Evolutionary conservation across 1,284 basidiomycete genomes (phyloP).

Genomic region (Hymenochaete sp.): DNA sequence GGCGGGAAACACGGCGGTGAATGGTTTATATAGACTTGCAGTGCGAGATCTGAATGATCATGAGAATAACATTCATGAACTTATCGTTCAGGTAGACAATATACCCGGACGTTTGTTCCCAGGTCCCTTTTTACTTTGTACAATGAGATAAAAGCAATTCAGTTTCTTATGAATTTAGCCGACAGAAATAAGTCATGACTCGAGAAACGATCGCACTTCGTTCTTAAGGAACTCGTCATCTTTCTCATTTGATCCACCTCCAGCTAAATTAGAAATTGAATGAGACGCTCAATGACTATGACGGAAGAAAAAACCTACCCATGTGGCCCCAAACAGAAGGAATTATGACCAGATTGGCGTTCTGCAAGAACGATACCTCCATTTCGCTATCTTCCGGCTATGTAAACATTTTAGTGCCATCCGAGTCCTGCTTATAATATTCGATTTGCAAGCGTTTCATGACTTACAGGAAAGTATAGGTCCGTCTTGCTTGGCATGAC

Average conservation of each 20-base stretch:
- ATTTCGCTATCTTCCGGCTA: constrained; percentile 50
- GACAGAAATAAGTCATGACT: constrained; percentile 3
- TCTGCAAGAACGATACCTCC: constrained; percentile 38
- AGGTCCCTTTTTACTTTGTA: no score
- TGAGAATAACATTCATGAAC: no score
- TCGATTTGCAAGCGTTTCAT: no score
- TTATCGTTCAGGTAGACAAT: no score
- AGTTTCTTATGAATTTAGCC: no score
- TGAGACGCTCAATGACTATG: no score
- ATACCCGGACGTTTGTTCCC: no score
- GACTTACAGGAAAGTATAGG: constrained; percentile 45
- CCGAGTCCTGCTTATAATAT: background rate
- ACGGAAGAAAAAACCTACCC: constrained; percentile 37
- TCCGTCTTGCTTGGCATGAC: constrained; percentile 55
- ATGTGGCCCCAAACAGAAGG: constrained; percentile 52
- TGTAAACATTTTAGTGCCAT: background rate
- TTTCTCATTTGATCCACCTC: constrained; percentile 31
- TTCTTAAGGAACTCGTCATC: constrained; percentile 32
- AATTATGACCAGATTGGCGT: constrained; percentile 40
- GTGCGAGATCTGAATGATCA: no score
- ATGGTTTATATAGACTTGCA: no score
- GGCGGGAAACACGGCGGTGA: background rate
- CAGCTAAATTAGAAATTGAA: constrained; percentile 31
- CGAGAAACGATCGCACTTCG: constrained; percentile 32
- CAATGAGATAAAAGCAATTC: no score